Evolutionary conservation across 2,329 filamentous ascomycete genomes (phyloP), one percentile per base, ranked within the genome.

Genomic region (Cladosporium colombiae): DNA sequence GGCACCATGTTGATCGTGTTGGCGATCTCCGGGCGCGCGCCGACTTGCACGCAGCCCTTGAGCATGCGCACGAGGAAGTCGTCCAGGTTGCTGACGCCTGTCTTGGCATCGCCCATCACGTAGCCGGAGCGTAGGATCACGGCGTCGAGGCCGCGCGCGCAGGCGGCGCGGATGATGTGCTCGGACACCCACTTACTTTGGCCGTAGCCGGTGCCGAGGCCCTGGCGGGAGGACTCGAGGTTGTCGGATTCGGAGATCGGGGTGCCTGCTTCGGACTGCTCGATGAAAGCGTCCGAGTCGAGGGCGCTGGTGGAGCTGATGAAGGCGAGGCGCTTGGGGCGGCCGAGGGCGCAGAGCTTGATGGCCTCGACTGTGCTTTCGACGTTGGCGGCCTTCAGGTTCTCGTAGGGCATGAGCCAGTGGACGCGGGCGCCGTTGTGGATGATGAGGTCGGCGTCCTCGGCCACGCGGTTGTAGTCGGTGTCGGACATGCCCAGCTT

Each of bases 1-100:
- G 94, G 93, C 0, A 97, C 91, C 77, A 89, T 88, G 81, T 97
- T 98, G 78, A 97, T 88, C 0, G 92, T 91, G 81, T 97, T 98
- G 76, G 83, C 79, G 71, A 97, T 96, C 70, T 86, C 84, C 1
- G 93, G 94, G 0, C 92, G 85, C 2, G 84, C 83, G 2, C 81
- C 81, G 2, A 97, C 83, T 78, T 98, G 93, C 60, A 96, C 82
- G 73, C 92, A 96, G 65, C 92, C 93, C 81, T 97, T 97, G 65
- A 89, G 81, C 80, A 97, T 87, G 46, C 94, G 88, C 69, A 97
- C 86, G 7, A 98, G 81, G 82, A 97, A 98, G 78, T 97, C 94
- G 74, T 98, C 94, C 0, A 89, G 93, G 77, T 90, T 92, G 76
- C 81, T 90, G 68, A 86, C 86, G 61, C 93, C 93, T 14, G 85